A percentile compares a stretch with the other conserved stretches of the same genome.
phyloP scores from a whole-genome alignment of 179 eudicot species.

The Sideroxylon spinosum region DNA sequence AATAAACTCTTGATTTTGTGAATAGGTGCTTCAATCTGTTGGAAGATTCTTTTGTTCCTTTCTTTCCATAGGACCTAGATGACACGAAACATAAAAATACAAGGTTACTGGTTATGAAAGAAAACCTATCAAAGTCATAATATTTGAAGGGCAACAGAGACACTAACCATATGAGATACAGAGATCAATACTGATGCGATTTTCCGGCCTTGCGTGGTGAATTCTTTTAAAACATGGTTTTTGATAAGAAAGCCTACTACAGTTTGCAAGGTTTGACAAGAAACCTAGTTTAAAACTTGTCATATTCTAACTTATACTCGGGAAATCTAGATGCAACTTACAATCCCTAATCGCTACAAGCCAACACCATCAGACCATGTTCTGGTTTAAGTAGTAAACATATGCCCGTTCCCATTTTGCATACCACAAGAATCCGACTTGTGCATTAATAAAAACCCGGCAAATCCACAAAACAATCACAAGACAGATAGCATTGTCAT shows the following conservation, averaged over 20 bases:
- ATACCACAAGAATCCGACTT: not conserved
- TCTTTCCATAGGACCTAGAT: too few species aligned
- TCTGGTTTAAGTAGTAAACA: not conserved
- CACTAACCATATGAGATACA: not conserved
- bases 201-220: not conserved
- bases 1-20: too few species aligned
- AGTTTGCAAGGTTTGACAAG: not conserved
- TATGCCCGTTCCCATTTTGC: slow-evolving; percentile 1
- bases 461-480: not conserved
- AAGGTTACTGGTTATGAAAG: not conserved
- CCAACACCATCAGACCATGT: not conserved
- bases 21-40: too few species aligned
- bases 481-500: not conserved
- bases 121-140: not conserved
- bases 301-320: not conserved
- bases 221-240: not conserved
- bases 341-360: not conserved
- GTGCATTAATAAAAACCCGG: not conserved
- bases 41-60: too few species aligned
- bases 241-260: not conserved
- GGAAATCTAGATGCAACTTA: not conserved
- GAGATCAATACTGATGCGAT: not conserved
- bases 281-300: not conserved
- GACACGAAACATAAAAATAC: too few species aligned
- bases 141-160: not conserved